These are phyloP conservation scores for Trichoderma asperelloides DNA, from an alignment of 495 filamentous ascomycete species.

Conservation along the genomic window DNA sequence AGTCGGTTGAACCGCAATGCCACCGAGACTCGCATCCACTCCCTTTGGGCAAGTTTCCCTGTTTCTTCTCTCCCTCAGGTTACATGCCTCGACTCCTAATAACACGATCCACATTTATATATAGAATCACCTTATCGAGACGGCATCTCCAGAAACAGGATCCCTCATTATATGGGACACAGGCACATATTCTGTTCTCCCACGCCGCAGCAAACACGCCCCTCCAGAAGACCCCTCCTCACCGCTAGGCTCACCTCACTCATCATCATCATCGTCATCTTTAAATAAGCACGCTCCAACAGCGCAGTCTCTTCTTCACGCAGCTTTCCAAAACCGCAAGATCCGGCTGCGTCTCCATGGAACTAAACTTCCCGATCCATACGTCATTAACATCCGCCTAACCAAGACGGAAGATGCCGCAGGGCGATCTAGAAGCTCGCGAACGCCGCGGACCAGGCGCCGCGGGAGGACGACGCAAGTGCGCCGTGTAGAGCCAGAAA, in stretches of 20 bases:
- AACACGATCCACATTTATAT: background rate
- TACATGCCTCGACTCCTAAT: background rate
- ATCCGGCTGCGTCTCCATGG: conserved; percentile 55
- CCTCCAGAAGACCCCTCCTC: conserved; percentile 20
- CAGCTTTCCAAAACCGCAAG: conserved; percentile 49
- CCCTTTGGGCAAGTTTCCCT: conserved; percentile 47
- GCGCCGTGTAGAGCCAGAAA: conserved; percentile 8
- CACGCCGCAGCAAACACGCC: conserved; percentile 24
- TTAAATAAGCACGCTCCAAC: conserved; percentile 23
- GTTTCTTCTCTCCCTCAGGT: background rate
- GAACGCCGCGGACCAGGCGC: conserved; percentile 12
- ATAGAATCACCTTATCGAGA: conserved; percentile 61
- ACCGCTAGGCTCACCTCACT: conserved; percentile 26
- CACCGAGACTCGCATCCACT: conserved; percentile 59
- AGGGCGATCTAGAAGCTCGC: conserved; percentile 21
- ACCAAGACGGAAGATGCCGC: conserved; percentile 36
- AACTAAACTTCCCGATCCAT: conserved; percentile 44
- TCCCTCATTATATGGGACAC: conserved; percentile 66
- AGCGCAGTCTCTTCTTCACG: conserved; percentile 44
- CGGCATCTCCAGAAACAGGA: conserved; percentile 48
- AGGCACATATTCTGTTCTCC: conserved; percentile 53
- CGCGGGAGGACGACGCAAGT: background rate
- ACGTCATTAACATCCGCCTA: conserved; percentile 51
- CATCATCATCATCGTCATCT: background rate
- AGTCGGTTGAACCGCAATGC: conserved; percentile 50